Evolutionary conservation across 306 rosid genomes (phyloP).

Genomic region (Aeschynomene evenia): DNA sequence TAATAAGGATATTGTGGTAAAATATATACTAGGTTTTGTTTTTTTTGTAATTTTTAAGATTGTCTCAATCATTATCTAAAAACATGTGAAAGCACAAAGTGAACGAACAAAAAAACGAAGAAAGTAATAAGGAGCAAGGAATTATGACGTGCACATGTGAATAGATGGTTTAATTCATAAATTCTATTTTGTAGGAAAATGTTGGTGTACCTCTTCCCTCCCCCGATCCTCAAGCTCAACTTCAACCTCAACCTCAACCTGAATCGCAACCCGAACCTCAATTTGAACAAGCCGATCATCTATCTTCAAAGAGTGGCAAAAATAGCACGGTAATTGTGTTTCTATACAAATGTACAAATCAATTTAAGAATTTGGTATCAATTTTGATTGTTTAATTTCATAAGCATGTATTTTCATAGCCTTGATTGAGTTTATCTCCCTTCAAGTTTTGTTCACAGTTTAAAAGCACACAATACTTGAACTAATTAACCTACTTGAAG

Average conservation of each 20-base stretch:
- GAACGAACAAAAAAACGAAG: no score
- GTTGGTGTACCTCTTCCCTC: slow-evolving; percentile 30
- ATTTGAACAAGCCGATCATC: slow-evolving; percentile 35
- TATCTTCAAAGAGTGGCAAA: slow-evolving; percentile 41
- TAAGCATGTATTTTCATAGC: no score
- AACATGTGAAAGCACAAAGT: no score
- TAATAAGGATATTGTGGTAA: no score
- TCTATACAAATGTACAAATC: neutral
- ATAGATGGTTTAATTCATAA: neutral
- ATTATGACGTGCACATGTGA: neutral
- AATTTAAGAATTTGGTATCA: neutral
- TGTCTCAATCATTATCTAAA: no score
- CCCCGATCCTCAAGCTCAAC: slow-evolving; percentile 35
- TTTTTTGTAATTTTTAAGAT: no score
- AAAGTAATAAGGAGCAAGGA: neutral
- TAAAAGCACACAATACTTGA: neutral
- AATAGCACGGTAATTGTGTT: slow-evolving; percentile 52
- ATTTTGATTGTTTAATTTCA: neutral
- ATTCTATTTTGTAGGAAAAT: slow-evolving; percentile 50
- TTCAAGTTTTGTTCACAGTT: neutral
- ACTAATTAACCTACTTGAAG: neutral
- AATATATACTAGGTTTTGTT: no score
- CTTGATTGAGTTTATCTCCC: no score
- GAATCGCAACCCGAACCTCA: slow-evolving; percentile 31
- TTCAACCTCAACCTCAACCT: slow-evolving; percentile 35